Evolutionary conservation across 208 protist genomes (phyloP).

Genomic region (Strigomonas culicis): DNA sequence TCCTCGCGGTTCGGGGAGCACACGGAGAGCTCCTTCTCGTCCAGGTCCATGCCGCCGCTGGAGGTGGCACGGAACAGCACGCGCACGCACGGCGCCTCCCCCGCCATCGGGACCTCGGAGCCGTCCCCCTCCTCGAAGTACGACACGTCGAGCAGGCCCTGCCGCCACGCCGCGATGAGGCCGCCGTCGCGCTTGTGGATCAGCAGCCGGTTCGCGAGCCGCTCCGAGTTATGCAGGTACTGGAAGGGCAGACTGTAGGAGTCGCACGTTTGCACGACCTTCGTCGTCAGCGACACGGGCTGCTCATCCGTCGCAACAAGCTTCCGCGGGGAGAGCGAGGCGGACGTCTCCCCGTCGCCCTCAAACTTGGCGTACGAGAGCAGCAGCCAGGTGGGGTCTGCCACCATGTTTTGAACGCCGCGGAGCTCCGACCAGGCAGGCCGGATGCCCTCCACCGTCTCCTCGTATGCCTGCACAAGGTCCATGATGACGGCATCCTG

Average conservation of each 20-base stretch:
- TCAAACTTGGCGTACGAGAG: no score
- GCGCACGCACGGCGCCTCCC: slow-evolving; percentile 42
- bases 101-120: not conserved
- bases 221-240: not conserved
- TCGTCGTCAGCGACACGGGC: no score
- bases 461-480: no score
- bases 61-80: slow-evolving; percentile 54
- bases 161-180: slow-evolving; percentile 51
- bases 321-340: no score
- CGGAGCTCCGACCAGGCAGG: no score
- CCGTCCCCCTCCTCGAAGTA: slow-evolving; percentile 35
- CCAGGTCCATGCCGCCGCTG: slow-evolving; percentile 18
- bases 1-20: slow-evolving; percentile 40
- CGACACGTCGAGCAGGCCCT: slow-evolving; percentile 52
- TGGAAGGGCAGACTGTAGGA: no score
- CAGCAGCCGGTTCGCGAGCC: slow-evolving; percentile 25
- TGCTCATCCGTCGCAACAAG: no score
- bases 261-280: no score
- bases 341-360: no score
- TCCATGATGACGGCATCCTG: slow-evolving; percentile 1
- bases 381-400: no score
- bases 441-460: no score
- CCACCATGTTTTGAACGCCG: no score
- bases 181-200: slow-evolving; percentile 41
- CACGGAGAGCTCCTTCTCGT: slow-evolving; percentile 43